A percentile compares a stretch with the other conserved stretches of the same genome.
Conservation (phyloP, 148 eudicot genomes). For the Agrostemma githago region DNA sequence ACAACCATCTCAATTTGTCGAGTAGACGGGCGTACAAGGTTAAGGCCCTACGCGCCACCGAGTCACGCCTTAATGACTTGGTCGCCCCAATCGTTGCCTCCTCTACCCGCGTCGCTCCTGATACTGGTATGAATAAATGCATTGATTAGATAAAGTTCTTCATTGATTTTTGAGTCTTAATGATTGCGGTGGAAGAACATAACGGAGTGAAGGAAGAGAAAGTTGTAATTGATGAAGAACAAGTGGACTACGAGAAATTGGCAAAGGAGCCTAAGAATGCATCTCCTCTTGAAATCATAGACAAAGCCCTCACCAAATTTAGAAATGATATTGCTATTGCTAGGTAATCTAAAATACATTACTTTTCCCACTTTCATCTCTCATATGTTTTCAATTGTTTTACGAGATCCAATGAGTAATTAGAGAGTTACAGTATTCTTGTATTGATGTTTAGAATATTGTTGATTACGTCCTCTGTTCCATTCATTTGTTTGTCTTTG, state of each 20-base stretch:
- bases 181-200: constrained; percentile 10
- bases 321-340: constrained; percentile 38
- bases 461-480: too few relatives aligned
- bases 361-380: too few relatives aligned
- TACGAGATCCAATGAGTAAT: too few relatives aligned
- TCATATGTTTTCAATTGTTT: too few relatives aligned
- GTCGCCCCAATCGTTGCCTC: constrained; percentile 60
- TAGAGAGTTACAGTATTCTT: too few relatives aligned
- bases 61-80: constrained; percentile 53
- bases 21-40: constrained; percentile 33
- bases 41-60: constrained; percentile 55
- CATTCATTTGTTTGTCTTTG: too few relatives aligned
- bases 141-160: not conserved
- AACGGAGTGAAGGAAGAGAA: constrained; percentile 45
- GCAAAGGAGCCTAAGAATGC: constrained; percentile 37
- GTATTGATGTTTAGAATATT: too few relatives aligned
- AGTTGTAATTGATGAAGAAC: constrained; percentile 21
- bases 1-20: constrained; percentile 27
- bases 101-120: constrained; percentile 55
- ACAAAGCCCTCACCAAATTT: constrained; percentile 28
- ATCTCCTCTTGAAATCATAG: constrained; percentile 37
- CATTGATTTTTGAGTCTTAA: too few relatives aligned
- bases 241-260: constrained; percentile 54
- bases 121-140: constrained; percentile 21
- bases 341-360: constrained; percentile 20